Base-by-base conservation (phyloP, 305 asterid genomes). In the Fraxinus paxiana region DNA sequence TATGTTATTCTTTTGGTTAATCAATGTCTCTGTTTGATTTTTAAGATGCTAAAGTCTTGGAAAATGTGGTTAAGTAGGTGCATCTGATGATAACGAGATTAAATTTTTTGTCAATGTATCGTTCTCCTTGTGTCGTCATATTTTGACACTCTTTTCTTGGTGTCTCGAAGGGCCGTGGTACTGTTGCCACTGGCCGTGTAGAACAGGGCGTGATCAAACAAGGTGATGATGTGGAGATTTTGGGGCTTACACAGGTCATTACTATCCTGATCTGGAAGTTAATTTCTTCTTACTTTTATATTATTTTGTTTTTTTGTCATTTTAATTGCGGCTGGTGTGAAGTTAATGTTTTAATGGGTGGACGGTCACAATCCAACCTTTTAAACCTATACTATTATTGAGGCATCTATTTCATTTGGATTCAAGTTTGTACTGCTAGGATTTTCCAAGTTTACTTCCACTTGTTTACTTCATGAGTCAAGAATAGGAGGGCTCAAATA, bases 161-260 rank as follows among this genome's bases (percentile, higher is more conserved):
- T 63, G 73, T 80, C 87, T 54, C 54, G 54, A 77, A 96, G 99
- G 99, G 99, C 12, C 98, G 99, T 87, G 99, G 99, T 85, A 96
- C 99, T 69, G 99, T 96, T 88, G 99, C 99, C 79, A 96, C 99
- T 24, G 99, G 99, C 82, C 98, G 98, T 81, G 88, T 96, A 65
- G 99, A 96, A 84, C 99, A 96, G 87, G 99, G 99, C 71, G 73
- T 87, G 26, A 88, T 96, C 70, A 96, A 96, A 85, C 89, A 92
- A 26, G 99, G 99, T 6, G 99, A 96, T 59, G 99, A 96, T 84
- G 97, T 96, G 43, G 98, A 96, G 87, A 93, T 94, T 82, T 82
- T 90, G 88, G 99, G 99, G 82, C 85, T 96, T 81, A 86, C 93
- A 83, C 96, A 87, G 91, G 99, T 93, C 79, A 82, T 79, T 61